Base-by-base conservation (phyloP, 164 flowering plant species). In the Paratinospora sagittata region DNA sequence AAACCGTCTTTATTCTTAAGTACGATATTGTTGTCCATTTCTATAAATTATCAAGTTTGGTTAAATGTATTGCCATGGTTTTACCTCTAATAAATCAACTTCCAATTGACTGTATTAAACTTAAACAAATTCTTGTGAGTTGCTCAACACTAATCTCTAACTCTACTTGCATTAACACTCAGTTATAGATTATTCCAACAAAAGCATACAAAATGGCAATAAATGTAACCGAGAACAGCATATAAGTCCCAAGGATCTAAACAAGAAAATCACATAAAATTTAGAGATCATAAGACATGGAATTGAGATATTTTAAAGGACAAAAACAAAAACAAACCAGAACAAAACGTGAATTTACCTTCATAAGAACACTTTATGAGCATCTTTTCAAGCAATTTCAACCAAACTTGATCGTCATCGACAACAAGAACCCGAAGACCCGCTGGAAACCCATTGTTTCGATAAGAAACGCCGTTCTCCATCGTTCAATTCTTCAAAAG, bases 361-460 rank as follows among this genome's bases (percentile, higher is more conserved):
- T 94, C 91, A 72, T 91, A 94, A 2, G 83, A 85, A 66, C 98
- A 94, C 79, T 89, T 94, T 75, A 83, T 89, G 69, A 94, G 97
- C 98, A 94, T 94, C 87, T 89, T 94, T 68, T 94, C 97, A 11
- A 94, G 86, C 70, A 91, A 89, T 74, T 84, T 94, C 69, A 94
- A 74, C 93, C 98, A 94, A 3, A 96, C 86, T 6, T 87, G 96
- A 78, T 94, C 98, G 75, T 94, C 98, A 75, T 94, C 98, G 52
- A 94, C 98, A 10, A 94, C 97, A 23, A 94, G 94, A 67, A 94
- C 98, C 3, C 98, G 84, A 2, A 91, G 85, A 66, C 98, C 98
- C 12, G 84, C 89, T 26, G 98, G 98, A 71, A 93, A 93, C 7
- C 68, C 70, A 24, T 88, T 88, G 63, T 23, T 69, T 65, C 86